These are phyloP conservation scores for Pseudotulostoma volvatum DNA, from an alignment of 495 filamentous ascomycete species.

Conservation along the genomic window DNA sequence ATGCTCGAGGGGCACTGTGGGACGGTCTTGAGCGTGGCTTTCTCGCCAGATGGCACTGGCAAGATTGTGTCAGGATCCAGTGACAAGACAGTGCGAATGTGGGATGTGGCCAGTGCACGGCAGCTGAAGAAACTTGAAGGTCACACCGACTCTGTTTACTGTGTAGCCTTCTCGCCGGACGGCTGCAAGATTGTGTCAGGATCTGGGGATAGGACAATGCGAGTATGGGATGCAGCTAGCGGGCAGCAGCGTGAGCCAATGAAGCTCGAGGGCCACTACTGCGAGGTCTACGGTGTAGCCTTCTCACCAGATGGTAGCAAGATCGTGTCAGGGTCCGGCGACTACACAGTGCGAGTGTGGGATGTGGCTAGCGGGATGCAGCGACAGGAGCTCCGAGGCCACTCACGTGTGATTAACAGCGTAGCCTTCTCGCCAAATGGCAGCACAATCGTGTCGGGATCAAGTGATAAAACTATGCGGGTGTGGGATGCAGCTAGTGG, in stretches of 20 bases:
- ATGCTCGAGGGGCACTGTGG: neutral
- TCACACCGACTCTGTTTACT: conserved; percentile 7
- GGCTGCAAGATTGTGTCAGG: no score
- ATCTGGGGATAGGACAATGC: no score
- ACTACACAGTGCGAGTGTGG: no score
- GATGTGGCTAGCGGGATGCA: no score
- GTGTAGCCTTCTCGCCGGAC: conserved; percentile 17
- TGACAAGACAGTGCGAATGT: conserved; percentile 13
- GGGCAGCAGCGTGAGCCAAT: no score
- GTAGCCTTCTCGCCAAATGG: conserved; percentile 11
- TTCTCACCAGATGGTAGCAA: neutral
- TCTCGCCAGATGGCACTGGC: neutral
- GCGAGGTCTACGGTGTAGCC: no score
- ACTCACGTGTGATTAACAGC: neutral
- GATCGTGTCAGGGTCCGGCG: no score
- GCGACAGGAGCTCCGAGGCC: conserved; percentile 5
- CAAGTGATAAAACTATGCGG: no score
- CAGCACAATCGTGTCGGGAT: conserved; percentile 8
- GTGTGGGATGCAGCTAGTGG: no score
- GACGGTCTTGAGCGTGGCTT: neutral
- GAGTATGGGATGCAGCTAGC: no score
- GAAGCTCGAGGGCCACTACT: no score
- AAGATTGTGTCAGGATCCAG: conserved; percentile 9
- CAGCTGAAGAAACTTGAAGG: conserved; percentile 1
- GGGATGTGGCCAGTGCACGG: conserved; percentile 9